Evolutionary conservation across 2,329 filamentous ascomycete genomes (phyloP).

Genomic region (Metarhizium anisopliae): DNA sequence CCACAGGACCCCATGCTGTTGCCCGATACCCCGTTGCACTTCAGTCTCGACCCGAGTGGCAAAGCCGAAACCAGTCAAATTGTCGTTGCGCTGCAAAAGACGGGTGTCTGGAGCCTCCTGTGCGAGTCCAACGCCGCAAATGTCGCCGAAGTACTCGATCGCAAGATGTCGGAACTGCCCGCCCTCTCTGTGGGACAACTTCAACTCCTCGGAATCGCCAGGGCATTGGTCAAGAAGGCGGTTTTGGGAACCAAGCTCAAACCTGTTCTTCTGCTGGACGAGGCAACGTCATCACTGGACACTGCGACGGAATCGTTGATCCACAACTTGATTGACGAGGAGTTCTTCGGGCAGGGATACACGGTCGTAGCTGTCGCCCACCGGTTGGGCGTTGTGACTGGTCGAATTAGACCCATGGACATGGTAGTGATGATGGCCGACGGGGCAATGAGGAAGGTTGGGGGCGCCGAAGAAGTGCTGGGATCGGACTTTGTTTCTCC

Average conservation of each 20-base stretch:
- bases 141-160: slow-evolving; percentile 11
- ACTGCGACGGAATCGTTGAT: slow-evolving; percentile 21
- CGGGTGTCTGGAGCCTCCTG: background rate
- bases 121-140: background rate
- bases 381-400: slow-evolving; percentile 13
- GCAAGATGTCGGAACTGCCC: slow-evolving; percentile 11
- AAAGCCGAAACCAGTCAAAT: background rate
- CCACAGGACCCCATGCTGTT: slow-evolving; percentile 19
- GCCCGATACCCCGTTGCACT: slow-evolving; percentile 10
- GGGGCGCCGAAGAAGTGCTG: no score
- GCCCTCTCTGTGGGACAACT: slow-evolving; percentile 3
- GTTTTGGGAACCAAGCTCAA: slow-evolving; percentile 5
- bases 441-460: no score
- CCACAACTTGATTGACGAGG: slow-evolving; percentile 18
- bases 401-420: no score
- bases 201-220: background rate
- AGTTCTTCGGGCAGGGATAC: slow-evolving; percentile 19
- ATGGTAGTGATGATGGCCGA: no score
- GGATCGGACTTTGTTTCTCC: no score
- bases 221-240: background rate
- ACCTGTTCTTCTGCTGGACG: slow-evolving; percentile 24
- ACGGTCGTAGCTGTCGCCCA: slow-evolving; percentile 28
- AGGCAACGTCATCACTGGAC: slow-evolving; percentile 24
- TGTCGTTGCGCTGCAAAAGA: no score
- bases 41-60: slow-evolving; percentile 12